Conservation (phyloP, 73 alveolate genomes). For the Stentor coeruleus region DNA sequence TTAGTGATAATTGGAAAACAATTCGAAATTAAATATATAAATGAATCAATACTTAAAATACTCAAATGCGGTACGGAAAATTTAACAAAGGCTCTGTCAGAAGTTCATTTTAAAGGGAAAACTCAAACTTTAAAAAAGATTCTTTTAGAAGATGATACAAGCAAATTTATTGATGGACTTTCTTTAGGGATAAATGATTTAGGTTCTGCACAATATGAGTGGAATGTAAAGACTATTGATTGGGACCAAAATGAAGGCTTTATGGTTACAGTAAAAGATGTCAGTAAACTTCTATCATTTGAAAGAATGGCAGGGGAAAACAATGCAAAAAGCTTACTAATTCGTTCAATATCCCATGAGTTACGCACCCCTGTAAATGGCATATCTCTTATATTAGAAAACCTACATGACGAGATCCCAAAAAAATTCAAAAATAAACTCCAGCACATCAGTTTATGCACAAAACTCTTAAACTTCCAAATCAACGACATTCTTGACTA, state of each 20-base stretch:
- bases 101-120: background rate
- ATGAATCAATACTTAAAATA: background rate
- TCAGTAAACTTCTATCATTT: background rate
- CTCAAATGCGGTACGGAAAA: background rate
- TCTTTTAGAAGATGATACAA: background rate
- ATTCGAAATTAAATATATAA: background rate
- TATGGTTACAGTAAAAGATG: background rate
- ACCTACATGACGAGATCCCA: background rate
- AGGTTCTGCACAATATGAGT: background rate
- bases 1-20: background rate
- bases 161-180: no score
- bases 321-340: background rate
- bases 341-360: constrained; percentile 21
- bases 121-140: background rate
- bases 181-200: background rate
- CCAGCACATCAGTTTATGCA: background rate
- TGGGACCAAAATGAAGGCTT: background rate
- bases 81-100: background rate
- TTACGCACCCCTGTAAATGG: constrained; percentile 2
- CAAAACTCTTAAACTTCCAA: background rate
- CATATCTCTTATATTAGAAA: background rate
- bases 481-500: background rate
- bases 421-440: no score
- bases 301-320: background rate
- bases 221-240: background rate